Evolutionary conservation across 2,329 filamentous ascomycete genomes (phyloP), one percentile per base, ranked within the genome.

Genomic region (Aspergillus fijiensis): DNA sequence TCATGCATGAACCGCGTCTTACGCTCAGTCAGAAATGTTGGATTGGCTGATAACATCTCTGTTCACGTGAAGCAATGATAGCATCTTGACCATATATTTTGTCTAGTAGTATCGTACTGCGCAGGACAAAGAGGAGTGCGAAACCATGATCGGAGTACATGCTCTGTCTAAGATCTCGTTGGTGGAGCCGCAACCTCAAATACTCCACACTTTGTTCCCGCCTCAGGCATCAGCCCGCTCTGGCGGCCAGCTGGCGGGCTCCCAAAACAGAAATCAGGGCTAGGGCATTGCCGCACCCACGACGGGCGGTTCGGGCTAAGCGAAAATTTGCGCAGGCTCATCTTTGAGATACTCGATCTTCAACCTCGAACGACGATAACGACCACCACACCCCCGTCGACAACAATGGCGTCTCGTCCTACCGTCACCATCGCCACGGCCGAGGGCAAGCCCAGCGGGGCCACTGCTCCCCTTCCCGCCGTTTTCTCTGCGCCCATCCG

Each of bases 401-500:
- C 75, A 75, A 86, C 82, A 86, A 96, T 96, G 92, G 91, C 93
- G 85, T 93, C 90, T 81, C 88, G 95, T 85, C 95, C 95, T 82
- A 97, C 93, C 80, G 95, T 99, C 82, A 91, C 92, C 80, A 93
- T 99, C 85, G 88, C 96, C 85, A 89, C 90, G 83, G 92, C 92
- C 83, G 93, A 97, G 89, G 95, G 95, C 85, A 86, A 89, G 85
- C 85, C 92, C 84, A 90, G 88, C 82, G 90, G 90, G 80, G 87
- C 89, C 81, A 94, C 93, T 79, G 88, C 93, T 82, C 87, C 95
- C 80, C 89, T 98, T 76, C 95, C 96, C 79, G 88, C 92, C 83
- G 94, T 99, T 85, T 99, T 99, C 90, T 88, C 87, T 82, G 87
- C 91, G 74, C 95, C 95, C 74, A 98, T 99, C 87, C 94, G 95